These are phyloP conservation scores for Leccinum incarnatum DNA, from an alignment of 768 basidiomycete species.

Conservation along the genomic window DNA sequence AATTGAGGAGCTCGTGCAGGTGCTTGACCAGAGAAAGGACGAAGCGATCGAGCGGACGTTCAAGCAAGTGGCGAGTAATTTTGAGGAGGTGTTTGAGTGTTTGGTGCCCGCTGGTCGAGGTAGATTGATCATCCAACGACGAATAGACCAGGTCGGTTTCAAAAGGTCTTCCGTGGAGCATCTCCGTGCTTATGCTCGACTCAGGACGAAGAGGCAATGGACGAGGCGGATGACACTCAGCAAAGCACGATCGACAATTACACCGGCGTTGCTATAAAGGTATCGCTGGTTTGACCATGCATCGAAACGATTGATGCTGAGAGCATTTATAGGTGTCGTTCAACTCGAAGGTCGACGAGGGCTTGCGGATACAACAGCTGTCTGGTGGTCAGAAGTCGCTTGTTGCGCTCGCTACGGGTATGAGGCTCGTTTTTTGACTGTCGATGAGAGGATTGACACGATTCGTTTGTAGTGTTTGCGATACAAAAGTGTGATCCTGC, in stretches of 20 bases:
- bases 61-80: constrained; percentile 96
- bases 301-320: neutral
- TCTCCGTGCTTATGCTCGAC: neutral
- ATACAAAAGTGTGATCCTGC: constrained; percentile 99
- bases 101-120: constrained; percentile 94
- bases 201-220: constrained; percentile 66
- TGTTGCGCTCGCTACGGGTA: constrained; percentile 91
- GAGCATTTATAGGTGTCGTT: constrained; percentile 77
- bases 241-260: constrained; percentile 87
- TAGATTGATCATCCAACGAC: constrained; percentile 86
- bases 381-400: constrained; percentile 98
- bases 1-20: constrained; percentile 90
- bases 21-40: constrained; percentile 95
- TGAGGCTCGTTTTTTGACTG: constrained; percentile 6
- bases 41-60: constrained; percentile 99
- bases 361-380: constrained; percentile 91
- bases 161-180: neutral
- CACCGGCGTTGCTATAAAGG: constrained; percentile 95
- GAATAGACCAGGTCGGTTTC: constrained; percentile 70
- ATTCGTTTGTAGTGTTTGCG: constrained; percentile 71
- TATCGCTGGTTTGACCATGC: constrained; percentile 22
- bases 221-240: constrained; percentile 71
- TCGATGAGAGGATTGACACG: constrained; percentile 1
- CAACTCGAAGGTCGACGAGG: constrained; percentile 98
- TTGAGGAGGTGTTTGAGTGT: constrained; percentile 95